Conservation (phyloP, 2,329 filamentous ascomycete species). For the Penicillium oxalicum region DNA sequence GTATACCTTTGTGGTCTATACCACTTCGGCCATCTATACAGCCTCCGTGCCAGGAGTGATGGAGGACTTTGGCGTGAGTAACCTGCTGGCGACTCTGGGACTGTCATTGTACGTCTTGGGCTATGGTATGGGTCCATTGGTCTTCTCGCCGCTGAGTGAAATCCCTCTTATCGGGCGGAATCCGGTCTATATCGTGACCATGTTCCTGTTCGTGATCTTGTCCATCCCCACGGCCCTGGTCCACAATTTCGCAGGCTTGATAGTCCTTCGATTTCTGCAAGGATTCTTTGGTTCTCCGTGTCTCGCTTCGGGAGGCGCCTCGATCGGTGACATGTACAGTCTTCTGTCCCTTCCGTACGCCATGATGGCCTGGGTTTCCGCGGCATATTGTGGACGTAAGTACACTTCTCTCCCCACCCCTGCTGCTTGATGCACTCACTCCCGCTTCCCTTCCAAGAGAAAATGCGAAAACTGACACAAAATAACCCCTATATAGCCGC, state of each 20-base stretch:
- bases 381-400: conserved; percentile 37
- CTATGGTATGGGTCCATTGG: conserved; percentile 56
- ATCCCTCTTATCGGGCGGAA: conserved; percentile 62
- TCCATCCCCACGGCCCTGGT: conserved; percentile 60
- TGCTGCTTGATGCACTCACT: neutral
- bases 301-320: conserved; percentile 53
- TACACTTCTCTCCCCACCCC: neutral
- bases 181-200: conserved; percentile 61
- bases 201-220: conserved; percentile 63
- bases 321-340: conserved; percentile 46
- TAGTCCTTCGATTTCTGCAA: conserved; percentile 59
- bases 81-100: conserved; percentile 25
- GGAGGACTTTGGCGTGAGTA: conserved; percentile 23
- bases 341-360: conserved; percentile 54
- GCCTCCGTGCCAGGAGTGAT: conserved; percentile 23
- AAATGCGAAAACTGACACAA: neutral
- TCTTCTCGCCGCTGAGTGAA: conserved; percentile 63
- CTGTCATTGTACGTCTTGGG: conserved; percentile 31
- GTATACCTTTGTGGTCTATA: conserved; percentile 37
- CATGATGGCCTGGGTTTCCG: conserved; percentile 54
- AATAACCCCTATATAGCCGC: conserved; percentile 34
- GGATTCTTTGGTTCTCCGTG: conserved; percentile 63
- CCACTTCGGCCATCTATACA: conserved; percentile 29
- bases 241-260: conserved; percentile 57
- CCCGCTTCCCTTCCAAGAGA: too few relatives aligned